These are phyloP conservation scores for Eimeria brunetti DNA, from an alignment of 169 alveolate genomes.

Conservation along the genomic window DNA sequence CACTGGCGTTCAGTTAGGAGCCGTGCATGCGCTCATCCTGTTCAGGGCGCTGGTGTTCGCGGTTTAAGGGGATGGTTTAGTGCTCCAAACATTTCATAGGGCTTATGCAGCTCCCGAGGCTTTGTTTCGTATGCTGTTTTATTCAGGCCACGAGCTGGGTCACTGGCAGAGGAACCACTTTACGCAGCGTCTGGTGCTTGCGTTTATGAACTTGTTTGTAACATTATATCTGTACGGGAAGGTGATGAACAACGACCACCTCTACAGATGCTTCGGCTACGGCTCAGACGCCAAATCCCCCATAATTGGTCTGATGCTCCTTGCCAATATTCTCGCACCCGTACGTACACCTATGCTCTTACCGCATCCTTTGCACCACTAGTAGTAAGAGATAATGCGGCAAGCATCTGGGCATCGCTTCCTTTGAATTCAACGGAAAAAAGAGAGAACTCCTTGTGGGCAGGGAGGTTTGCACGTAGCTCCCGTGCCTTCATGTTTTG, in stretches of 20 bases:
- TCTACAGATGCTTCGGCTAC: conserved; percentile 92
- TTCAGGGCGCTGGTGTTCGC: not conserved
- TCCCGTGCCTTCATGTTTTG: not conserved
- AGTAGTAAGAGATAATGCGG: not conserved
- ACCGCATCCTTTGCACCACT: not conserved
- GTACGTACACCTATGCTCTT: conserved; percentile 48
- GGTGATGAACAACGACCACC: conserved; percentile 85
- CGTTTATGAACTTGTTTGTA: conserved; percentile 85
- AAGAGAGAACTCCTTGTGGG: not conserved
- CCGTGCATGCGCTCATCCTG: not conserved
- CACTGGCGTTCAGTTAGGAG: not conserved
- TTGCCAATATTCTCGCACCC: conserved; percentile 83
- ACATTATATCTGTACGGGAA: conserved; percentile 88
- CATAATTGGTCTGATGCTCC: conserved; percentile 87
- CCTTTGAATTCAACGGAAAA: not conserved
- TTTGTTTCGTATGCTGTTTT: not conserved
- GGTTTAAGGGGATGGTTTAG: not conserved
- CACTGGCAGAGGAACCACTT: conserved; percentile 87
- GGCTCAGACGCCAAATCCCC: conserved; percentile 82
- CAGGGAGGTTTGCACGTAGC: not conserved
- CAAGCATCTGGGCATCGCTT: not conserved
- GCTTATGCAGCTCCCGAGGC: not conserved
- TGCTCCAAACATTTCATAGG: not conserved
- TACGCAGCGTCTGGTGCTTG: conserved; percentile 78
- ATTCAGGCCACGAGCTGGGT: conserved; percentile 82